Percentiles rank a stretch among this genome's conserved stretches.
These are phyloP conservation scores for Trametes villosa DNA, from an alignment of 768 basidiomycete genomes.

Conservation along the genomic window DNA sequence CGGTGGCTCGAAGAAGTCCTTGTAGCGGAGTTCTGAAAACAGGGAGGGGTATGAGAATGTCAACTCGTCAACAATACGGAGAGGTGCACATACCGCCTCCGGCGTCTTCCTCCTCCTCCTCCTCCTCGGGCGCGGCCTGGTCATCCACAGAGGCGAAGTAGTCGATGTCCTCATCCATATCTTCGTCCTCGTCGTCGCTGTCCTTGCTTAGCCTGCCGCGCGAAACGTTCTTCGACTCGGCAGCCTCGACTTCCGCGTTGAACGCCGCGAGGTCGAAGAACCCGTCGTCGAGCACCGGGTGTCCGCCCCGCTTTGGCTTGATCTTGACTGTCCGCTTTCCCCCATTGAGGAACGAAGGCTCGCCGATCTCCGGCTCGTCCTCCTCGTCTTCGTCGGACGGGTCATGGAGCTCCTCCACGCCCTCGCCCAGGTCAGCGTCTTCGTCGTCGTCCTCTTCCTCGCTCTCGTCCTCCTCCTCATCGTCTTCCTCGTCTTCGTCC, in stretches of 20 bases:
- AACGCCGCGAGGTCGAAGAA: conserved; percentile 91
- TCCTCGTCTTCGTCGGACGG: conserved; percentile 35
- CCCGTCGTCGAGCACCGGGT: conserved; percentile 75
- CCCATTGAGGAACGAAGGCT: conserved; percentile 27
- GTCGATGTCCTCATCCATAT: conserved; percentile 58
- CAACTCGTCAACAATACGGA: not conserved
- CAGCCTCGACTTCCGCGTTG: conserved; percentile 82
- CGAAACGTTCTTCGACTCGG: conserved; percentile 67
- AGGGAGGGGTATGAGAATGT: conserved; percentile 9
- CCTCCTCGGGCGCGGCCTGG: conserved; percentile 43
- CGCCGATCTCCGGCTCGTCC: conserved; percentile 33
- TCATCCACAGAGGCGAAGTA: conserved; percentile 66
- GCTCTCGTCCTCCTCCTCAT: conserved; percentile 37
- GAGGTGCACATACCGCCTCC: conserved; percentile 41
- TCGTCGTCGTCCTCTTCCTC: conserved; percentile 30
- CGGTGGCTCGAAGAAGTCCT: conserved; percentile 82
- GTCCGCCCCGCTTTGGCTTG: conserved; percentile 32
- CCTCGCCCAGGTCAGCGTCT: conserved; percentile 37
- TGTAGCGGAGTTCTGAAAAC: conserved; percentile 72
- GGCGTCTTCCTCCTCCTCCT: conserved; percentile 49
- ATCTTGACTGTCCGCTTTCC: conserved; percentile 26
- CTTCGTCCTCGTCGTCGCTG: conserved; percentile 57
- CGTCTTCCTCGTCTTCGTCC: conserved; percentile 36
- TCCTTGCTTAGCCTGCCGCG: conserved; percentile 60
- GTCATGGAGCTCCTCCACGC: conserved; percentile 36